Evolutionary conservation across 257 asterid species (phyloP), one percentile per base, ranked within the genome.

Genomic region (Nemophila menziesii): DNA sequence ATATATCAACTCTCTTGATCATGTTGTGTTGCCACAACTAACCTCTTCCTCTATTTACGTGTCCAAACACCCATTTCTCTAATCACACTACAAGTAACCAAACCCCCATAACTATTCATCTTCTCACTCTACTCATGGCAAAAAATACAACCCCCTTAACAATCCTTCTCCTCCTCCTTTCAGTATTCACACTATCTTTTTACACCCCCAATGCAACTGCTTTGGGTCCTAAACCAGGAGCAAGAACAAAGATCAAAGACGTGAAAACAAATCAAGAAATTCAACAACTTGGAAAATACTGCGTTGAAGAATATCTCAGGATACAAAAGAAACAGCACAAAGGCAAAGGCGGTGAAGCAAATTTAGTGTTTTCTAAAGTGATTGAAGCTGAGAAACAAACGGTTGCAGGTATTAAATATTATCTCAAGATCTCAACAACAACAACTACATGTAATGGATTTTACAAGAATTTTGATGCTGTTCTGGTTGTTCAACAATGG

Each of bases 301-400:
- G 89, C 39, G 80, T 82, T 5, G 55, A 59, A 3, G 75, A 66
- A 23, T 56, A 60, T 56, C 60, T 60, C 29, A 38, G 13, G 8
- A 27, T 33, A n/a, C 19, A 21, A 8, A 20, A 20, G 3, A 63
- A 48, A 17, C 48, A 17, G 0, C 22, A 36, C 43, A 17, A 14
- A 4, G 43, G 2, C 14, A 38, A 14, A 17, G 43, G 19, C 4
- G 43, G 43, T 2, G 49, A 17, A 2, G 37, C 19, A 0, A 21
- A 60, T 14, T 16, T 66, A 17, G 19, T 10, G 1, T 80, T 80
- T 55, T 36, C 70, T 2, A 44, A 58, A 39, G 93, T 84, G 26
- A 69, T 72, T 52, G 74, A 53, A 48, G 95, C 87, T 0, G 71
- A 80, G 73, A 62, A 63, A 14, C 95, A 84, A 68, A 93, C 80